Evolutionary conservation across 1,284 basidiomycete species (phyloP).

Genomic region (Malassezia slooffiae): DNA sequence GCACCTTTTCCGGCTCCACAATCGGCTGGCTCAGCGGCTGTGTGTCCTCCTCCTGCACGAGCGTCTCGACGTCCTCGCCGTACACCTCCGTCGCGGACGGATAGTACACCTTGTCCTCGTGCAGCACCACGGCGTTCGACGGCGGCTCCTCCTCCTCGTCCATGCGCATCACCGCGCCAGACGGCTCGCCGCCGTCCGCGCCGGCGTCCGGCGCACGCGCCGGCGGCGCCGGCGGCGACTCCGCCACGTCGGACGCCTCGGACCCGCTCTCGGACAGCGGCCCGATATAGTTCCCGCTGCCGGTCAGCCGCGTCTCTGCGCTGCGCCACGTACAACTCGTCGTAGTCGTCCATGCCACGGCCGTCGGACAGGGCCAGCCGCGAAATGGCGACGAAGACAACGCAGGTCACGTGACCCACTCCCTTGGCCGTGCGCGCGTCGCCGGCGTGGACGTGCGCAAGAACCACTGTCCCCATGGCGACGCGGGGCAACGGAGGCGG

Average conservation of each 20-base stretch:
- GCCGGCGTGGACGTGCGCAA: too few relatives aligned
- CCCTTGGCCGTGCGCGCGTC: too few relatives aligned
- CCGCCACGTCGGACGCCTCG: constrained; percentile 17
- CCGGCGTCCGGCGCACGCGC: constrained; percentile 50
- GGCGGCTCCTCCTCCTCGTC: constrained; percentile 42
- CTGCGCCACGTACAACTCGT: constrained; percentile 36
- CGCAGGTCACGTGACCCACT: too few relatives aligned
- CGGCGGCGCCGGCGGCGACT: constrained; percentile 65
- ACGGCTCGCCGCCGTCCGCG: constrained; percentile 51
- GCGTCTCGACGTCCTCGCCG: constrained; percentile 82
- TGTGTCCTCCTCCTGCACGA: constrained; percentile 96
- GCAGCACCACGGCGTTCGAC: constrained; percentile 77
- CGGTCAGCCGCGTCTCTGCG: neutral
- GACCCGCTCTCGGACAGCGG: constrained; percentile 39
- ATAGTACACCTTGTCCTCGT: constrained; percentile 98
- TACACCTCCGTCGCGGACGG: constrained; percentile 84
- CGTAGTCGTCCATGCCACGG: constrained; percentile 42
- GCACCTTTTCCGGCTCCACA: constrained; percentile 85
- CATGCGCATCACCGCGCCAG: constrained; percentile 28
- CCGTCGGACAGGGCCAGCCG: too few relatives aligned
- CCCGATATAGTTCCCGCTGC: constrained; percentile 44
- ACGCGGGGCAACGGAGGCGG: too few relatives aligned
- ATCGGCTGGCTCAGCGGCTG: constrained; percentile 92
- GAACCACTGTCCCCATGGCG: too few relatives aligned
- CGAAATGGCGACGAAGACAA: too few relatives aligned